Evolutionary conservation across 2,329 filamentous ascomycete genomes (phyloP).

Genomic region (Cladosporium halotolerans): DNA sequence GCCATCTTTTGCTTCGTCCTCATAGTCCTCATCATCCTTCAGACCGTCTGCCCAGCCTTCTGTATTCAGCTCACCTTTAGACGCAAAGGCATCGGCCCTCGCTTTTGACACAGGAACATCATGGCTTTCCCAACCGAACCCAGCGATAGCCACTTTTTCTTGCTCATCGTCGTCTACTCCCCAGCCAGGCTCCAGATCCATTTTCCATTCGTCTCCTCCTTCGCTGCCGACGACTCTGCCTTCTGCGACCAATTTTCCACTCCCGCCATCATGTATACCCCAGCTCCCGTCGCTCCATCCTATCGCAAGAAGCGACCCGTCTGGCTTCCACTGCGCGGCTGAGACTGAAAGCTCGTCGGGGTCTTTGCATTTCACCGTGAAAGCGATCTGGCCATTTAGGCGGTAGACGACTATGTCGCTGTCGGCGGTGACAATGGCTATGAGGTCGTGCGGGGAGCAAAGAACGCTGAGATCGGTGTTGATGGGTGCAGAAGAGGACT

Average conservation of each 20-base stretch:
- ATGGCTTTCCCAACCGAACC: conserved; percentile 21
- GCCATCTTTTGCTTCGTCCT: conserved; percentile 4
- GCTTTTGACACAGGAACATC: neutral
- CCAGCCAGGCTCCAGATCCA: conserved; percentile 17
- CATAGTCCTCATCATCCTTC: conserved; percentile 9
- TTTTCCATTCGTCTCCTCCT: conserved; percentile 16
- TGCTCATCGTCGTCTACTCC: conserved; percentile 10
- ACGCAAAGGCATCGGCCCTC: conserved; percentile 1
- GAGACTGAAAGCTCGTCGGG: conserved; percentile 28
- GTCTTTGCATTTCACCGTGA: conserved; percentile 43
- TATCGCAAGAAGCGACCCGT: conserved; percentile 57
- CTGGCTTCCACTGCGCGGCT: conserved; percentile 41
- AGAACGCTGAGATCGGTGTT: conserved; percentile 59
- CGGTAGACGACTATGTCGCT: conserved; percentile 70
- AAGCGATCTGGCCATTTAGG: conserved; percentile 66
- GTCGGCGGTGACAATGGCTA: conserved; percentile 63
- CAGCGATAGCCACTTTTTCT: neutral
- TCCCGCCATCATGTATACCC: conserved; percentile 34
- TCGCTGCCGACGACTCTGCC: neutral
- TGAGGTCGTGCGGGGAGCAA: conserved; percentile 79
- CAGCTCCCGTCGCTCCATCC: conserved; percentile 72
- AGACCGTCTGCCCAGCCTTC: conserved; percentile 23
- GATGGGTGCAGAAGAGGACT: conserved; percentile 32
- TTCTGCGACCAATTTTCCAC: conserved; percentile 17
- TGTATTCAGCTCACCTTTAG: conserved; percentile 11